Base-by-base conservation (phyloP, 2,329 filamentous ascomycete genomes). In the Pezicula rhizophila region DNA sequence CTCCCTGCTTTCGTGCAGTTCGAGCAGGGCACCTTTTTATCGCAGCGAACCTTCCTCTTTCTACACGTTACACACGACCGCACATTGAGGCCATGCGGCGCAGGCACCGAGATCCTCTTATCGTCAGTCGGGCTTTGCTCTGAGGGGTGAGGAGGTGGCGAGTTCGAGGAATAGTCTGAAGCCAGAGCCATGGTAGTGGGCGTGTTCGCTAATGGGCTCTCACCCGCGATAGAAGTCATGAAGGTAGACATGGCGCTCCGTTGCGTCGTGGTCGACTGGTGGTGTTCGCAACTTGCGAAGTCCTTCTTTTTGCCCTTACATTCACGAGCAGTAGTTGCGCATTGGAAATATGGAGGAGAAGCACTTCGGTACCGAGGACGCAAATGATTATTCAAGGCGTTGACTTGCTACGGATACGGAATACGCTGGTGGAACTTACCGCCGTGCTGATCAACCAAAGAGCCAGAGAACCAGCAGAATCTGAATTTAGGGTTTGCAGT, bases 1-100 rank as follows among this genome's bases (percentile, higher is more conserved):
- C 85, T 85, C 57, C 82, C 72, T 37, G 83, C 84, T 55, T 84
- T 79, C 38, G 78, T 78, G 64, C 86, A 90, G 64, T 90, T 89
- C 58, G 80, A 80, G 66, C 86, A 90, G 14, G 85, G 87, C 80
- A 59, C 79, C 76, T 70, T 42, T 42, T 89, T 89, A 70, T 90
- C 84, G 73, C 86, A 90, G 60, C 85, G 84, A 47, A 90, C 86
- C 66, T 87, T 85, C 53, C 82, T 71, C 40, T 73, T 70, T 10
- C 76, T 65, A 58, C 76, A 79, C 25, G 74, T 78, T 14, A 77
- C 70, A 55, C 76, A 78, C 23, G 59, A 62, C 23, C 63, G 55
- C 23, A 58, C 51, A 49, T 60, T 58, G 5, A 64, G 49, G 20
- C 57, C 59, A 45, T 59, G 56, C 17, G 59, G 54, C 40, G 52